phyloP scores from a whole-genome alignment of 1,139 yeast genomes.

The Wickerhamomyces sp. region DNA sequence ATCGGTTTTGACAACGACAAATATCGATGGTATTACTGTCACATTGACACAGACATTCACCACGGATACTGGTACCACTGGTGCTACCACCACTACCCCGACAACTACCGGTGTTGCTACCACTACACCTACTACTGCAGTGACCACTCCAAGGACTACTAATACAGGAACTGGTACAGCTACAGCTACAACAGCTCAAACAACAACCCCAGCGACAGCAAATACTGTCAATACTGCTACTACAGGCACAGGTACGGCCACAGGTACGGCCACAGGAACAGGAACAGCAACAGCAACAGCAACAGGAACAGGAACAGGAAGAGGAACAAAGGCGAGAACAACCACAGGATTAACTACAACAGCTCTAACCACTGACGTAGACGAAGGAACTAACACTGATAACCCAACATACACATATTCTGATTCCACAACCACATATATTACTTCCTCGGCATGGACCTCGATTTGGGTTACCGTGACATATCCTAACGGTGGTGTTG shows the following conservation, averaged over 20 bases:
- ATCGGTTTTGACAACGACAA: conserved; percentile 27
- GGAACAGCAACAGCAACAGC: conserved; percentile 19
- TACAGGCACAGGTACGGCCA: conserved; percentile 2
- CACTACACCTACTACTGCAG: not conserved
- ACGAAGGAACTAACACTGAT: conserved; percentile 2
- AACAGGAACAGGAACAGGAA: conserved; percentile 3
- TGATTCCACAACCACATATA: conserved; percentile 23
- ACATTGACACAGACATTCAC: conserved; percentile 25
- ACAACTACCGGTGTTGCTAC: conserved; percentile 12
- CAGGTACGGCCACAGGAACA: conserved; percentile 7
- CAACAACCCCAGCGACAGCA: conserved; percentile 8
- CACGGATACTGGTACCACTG: too few species aligned
- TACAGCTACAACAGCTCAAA: conserved; percentile 10
- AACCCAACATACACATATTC: conserved; percentile 25
- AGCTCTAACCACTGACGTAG: not conserved
- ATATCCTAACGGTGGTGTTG: conserved; percentile 36
- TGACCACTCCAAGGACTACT: conserved; percentile 13
- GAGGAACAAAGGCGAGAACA: not conserved
- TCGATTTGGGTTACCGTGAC: conserved; percentile 54
- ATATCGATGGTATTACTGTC: conserved; percentile 21
- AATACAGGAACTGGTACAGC: conserved; percentile 17
- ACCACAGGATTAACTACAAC: conserved; percentile 14
- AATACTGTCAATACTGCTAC: conserved; percentile 8
- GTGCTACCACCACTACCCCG: conserved; percentile 19
- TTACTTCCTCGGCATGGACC: conserved; percentile 26